Evolutionary conservation across 2,329 filamentous ascomycete genomes (phyloP), one percentile per base, ranked within the genome.

Genomic region (Emmonsiellopsis sp.): DNA sequence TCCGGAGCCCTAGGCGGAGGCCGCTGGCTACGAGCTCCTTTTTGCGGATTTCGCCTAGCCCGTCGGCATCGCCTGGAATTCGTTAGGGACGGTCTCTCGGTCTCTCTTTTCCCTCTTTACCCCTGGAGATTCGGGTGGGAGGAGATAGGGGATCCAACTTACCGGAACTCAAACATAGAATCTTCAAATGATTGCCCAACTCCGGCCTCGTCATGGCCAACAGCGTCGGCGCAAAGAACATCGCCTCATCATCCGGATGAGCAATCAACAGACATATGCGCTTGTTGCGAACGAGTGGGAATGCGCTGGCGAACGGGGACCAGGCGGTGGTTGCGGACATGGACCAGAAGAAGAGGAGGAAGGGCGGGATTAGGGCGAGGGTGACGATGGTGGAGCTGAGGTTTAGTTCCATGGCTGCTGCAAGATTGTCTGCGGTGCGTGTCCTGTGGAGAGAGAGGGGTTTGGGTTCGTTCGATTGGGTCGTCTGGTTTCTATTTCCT

Each of bases 241-340:
- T 98, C 69, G 92, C 93, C 75, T 98, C 93, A 65, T 98, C 93
- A 71, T 98, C 93, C 0, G 93, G 93, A 73, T 98, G 93, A 21
- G 93, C 93, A 64, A 98, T 97, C 53, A 98, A 77, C 52, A 98
- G 80, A 67, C 88, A 87, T 65, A 98, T 89, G 64, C 88, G 84
- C 78, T 95, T 94, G 74, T 88, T 86, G 61, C 77, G 77, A 58
- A 96, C 75, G 44, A 74, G 79, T 3, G 88, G 87, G 55, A 73
- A 71, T 36, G 62, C 63, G 31, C 63, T 61, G 7, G 66, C 65
- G 54, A 71, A 68, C 9, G 68, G 66, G 6, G 70, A 72, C 14
- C 51, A 53, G n/a, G 65, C 62, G 3, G 62, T 63, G 10, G 71
- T 72, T 6, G 70, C 66, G 40, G 69, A 71, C 36, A 73, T 55